A percentile compares a stretch with the other conserved stretches of the same genome.
Evolutionary conservation across 1,284 basidiomycete species (phyloP).

Genomic region (Agroathelia rolfsii): DNA sequence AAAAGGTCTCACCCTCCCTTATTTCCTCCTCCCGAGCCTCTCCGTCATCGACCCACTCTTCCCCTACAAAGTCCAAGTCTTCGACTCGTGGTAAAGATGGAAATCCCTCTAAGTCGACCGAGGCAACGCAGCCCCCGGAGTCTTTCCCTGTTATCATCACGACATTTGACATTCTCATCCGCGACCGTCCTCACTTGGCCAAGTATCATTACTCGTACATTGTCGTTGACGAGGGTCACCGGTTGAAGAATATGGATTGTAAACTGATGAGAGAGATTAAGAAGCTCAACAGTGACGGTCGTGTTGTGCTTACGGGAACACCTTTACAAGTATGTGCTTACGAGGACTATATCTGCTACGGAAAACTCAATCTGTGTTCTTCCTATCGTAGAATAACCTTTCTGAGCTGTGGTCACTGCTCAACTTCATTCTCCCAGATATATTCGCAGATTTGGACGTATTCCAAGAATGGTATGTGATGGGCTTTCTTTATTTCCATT

Average conservation of each 20-base stretch:
- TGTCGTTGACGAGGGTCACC: slow-evolving; percentile 92
- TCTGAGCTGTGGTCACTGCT: slow-evolving; percentile 91
- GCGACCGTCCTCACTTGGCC: slow-evolving; percentile 59
- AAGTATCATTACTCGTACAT: slow-evolving; percentile 85
- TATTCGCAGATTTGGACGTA: slow-evolving; percentile 83
- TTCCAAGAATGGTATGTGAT: slow-evolving; percentile 80
- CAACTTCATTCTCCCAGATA: slow-evolving; percentile 88
- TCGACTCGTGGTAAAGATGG: slow-evolving; percentile 13
- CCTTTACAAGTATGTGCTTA: slow-evolving; percentile 68
- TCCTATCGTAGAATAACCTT: slow-evolving; percentile 70
- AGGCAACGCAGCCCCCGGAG: slow-evolving; percentile 18
- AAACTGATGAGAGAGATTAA: slow-evolving; percentile 88
- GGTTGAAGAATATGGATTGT: slow-evolving; percentile 89
- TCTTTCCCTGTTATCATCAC: slow-evolving; percentile 81
- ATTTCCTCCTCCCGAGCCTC: slow-evolving; percentile 14
- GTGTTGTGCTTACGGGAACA: slow-evolving; percentile 91
- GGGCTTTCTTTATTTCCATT: slow-evolving; percentile 6
- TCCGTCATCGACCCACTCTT: slow-evolving; percentile 18
- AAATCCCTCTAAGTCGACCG: slow-evolving; percentile 11
- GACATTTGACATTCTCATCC: slow-evolving; percentile 91
- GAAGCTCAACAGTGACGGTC: slow-evolving; percentile 73
- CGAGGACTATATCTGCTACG: too few species aligned
- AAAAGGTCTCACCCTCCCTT: slow-evolving; percentile 3
- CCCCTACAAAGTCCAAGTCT: slow-evolving; percentile 6
- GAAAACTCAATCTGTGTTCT: background rate